Evolutionary conservation across 768 basidiomycete species (phyloP), one percentile per base, ranked within the genome.

Genomic region (Lactarius evosmus): DNA sequence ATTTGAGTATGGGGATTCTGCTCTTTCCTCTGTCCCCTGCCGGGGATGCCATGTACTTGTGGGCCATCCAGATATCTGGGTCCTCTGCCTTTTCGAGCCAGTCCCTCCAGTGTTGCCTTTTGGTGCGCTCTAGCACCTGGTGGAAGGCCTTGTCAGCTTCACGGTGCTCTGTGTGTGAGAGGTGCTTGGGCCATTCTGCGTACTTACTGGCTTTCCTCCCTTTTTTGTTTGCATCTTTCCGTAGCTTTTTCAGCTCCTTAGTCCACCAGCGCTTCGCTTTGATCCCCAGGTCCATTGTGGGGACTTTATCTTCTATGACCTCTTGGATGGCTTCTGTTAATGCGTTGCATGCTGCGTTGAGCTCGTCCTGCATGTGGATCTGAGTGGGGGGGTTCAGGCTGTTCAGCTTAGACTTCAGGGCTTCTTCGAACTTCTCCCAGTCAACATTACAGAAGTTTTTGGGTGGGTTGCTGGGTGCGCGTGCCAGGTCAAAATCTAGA

Each of bases 81-180:
- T 63, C 53, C 4, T 66, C 57, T 0, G 67, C 57, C 0, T 60
- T 38, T 33, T 72, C 70, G 5, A 75, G 65, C 59, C 63, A 75
- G 0, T 69, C 64, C 7, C 61, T 50, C 71, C 71, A 75, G 63
- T 71, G 69, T 0, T 67, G 65, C 9, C 38, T 27, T 46, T 75
- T 75, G 7, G 70, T 63, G 11, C 19, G 11, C 1, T 50, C n/a
- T 7, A 75, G 68, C 1, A 57, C 25, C 2, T 66, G 41, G 4
- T 32, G 40, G 56, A 70, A 74, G 1, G 29, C 12, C 22, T 69
- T 69, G 0, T 25, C 27, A 0, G 46, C 50, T 1, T 34, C 16
- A 2, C 19, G 17, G 29, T 61, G 49, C 12, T 53, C 30, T 22
- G 7, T 30, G 32, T 69, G 68, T 11, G 32, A 12, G 1, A 16